Evolutionary conservation across 1,139 yeast genomes (phyloP).

Genomic region (Sugiyamaella pinicola): DNA sequence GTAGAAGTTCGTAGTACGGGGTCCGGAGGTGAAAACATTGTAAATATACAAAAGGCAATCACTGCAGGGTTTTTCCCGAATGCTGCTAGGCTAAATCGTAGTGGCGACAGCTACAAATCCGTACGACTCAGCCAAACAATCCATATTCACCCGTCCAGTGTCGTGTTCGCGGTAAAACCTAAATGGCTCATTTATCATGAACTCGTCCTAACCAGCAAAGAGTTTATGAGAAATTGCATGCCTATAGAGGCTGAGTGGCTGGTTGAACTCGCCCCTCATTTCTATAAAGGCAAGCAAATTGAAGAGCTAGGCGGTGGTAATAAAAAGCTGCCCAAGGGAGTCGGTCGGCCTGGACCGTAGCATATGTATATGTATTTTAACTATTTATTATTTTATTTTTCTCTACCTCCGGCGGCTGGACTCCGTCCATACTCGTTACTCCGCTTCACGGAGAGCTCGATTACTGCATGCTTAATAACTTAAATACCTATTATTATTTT

Average conservation of each 20-base stretch:
- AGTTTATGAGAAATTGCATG: constrained; percentile 86
- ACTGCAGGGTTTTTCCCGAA: constrained; percentile 84
- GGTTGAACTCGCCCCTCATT: constrained; percentile 66
- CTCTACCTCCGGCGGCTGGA: not conserved
- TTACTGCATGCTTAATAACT: too few species aligned
- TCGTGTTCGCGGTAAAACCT: constrained; percentile 61
- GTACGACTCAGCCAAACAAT: constrained; percentile 67
- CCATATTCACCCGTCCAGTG: constrained; percentile 81
- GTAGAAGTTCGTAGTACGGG: constrained; percentile 41
- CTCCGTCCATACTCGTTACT: not conserved
- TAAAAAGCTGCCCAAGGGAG: constrained; percentile 21
- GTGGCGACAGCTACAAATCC: constrained; percentile 72
- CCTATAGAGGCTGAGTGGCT: constrained; percentile 69
- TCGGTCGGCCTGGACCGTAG: constrained; percentile 4
- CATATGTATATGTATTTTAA: not conserved
- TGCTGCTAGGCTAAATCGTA: constrained; percentile 65
- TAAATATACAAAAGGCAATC: constrained; percentile 64
- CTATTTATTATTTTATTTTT: constrained; percentile 2
- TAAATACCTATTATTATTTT: too few species aligned
- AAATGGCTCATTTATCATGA: constrained; percentile 77
- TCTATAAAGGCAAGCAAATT: constrained; percentile 40
- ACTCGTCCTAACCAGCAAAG: constrained; percentile 81
- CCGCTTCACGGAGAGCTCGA: not conserved
- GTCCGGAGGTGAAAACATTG: constrained; percentile 31
- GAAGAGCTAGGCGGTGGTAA: constrained; percentile 26